phyloP scores from a whole-genome alignment of 2,329 filamentous ascomycete genomes.

The Aureobasidium sp. region DNA sequence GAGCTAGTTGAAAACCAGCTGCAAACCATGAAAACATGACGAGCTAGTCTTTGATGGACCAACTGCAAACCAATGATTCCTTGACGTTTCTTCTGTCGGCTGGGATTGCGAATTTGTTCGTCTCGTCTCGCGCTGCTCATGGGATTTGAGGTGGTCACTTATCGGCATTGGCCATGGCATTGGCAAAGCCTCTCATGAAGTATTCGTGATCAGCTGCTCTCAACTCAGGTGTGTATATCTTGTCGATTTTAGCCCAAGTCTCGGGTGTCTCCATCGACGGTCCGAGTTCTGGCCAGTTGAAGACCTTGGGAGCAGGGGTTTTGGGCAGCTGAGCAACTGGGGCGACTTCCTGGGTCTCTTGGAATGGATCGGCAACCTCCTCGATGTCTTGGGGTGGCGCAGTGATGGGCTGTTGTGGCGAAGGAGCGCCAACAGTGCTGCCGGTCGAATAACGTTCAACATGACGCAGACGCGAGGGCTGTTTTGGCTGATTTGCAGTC shows the following conservation, averaged over 20 bases:
- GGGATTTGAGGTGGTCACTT: background rate
- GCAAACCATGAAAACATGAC: background rate
- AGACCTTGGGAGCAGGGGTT: background rate
- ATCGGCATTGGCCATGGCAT: background rate
- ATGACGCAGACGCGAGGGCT: conserved; percentile 33
- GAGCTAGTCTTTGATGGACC: background rate
- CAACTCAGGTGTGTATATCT: background rate
- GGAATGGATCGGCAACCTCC: background rate
- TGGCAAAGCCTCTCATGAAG: background rate
- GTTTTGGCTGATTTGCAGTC: conserved; percentile 31
- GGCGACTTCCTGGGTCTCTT: background rate
- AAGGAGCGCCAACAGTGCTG: background rate
- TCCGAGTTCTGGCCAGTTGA: background rate
- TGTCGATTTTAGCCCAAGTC: background rate
- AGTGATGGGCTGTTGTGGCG: background rate
- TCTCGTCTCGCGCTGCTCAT: background rate
- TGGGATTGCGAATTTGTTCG: background rate
- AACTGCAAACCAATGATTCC: background rate
- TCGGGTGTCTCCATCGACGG: background rate
- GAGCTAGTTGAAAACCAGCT: conserved; percentile 4
- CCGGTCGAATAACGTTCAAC: conserved; percentile 18
- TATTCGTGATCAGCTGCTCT: background rate
- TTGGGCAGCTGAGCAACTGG: background rate
- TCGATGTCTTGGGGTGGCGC: background rate
- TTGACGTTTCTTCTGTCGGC: background rate